Percentiles rank a stretch among this genome's conserved stretches.
Conservation (phyloP, 495 filamentous ascomycete genomes). For the Staphylotrichum tortipilum region DNA sequence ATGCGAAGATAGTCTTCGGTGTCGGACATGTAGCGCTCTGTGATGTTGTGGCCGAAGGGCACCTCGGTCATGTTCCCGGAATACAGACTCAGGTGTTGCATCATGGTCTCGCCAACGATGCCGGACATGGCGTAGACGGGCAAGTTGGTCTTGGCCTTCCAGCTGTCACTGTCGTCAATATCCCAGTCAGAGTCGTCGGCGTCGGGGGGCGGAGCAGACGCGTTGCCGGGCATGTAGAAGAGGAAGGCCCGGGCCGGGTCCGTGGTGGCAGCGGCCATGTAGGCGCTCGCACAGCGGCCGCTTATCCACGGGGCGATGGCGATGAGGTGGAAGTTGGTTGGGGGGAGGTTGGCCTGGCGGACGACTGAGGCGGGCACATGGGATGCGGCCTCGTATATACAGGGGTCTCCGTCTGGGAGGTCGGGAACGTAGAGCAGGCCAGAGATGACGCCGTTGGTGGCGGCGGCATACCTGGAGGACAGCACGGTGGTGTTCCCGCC, state of each 20-base stretch:
- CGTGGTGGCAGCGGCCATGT: slow-evolving; percentile 51
- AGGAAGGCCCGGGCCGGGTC: slow-evolving; percentile 58
- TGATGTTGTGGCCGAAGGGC: slow-evolving; percentile 48
- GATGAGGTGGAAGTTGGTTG: slow-evolving; percentile 54
- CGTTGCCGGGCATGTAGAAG: slow-evolving; percentile 60
- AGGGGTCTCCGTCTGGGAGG: slow-evolving; percentile 47
- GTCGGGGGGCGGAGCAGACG: slow-evolving; percentile 51
- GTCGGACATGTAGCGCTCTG: slow-evolving; percentile 54
- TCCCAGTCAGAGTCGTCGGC: slow-evolving; percentile 53
- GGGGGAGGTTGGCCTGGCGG: slow-evolving; percentile 57
- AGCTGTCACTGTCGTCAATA: slow-evolving; percentile 52
- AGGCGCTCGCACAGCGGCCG: slow-evolving; percentile 57
- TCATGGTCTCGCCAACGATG: slow-evolving; percentile 51
- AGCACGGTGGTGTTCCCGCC: slow-evolving; percentile 60
- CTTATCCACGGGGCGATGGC: slow-evolving; percentile 87
- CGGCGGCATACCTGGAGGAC: slow-evolving; percentile 49
- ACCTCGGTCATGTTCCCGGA: slow-evolving; percentile 59
- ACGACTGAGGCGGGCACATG: slow-evolving; percentile 70
- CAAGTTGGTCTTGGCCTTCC: slow-evolving; percentile 56
- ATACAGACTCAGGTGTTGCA: slow-evolving; percentile 64
- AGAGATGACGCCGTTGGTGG: slow-evolving; percentile 45
- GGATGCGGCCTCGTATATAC: slow-evolving; percentile 46
- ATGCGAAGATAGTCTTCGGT: slow-evolving; percentile 48
- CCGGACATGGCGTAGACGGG: slow-evolving; percentile 83
- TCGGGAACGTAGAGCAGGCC: slow-evolving; percentile 80